Base-by-base conservation (phyloP, 345 rosid species). In the Dipteronia sinensis region DNA sequence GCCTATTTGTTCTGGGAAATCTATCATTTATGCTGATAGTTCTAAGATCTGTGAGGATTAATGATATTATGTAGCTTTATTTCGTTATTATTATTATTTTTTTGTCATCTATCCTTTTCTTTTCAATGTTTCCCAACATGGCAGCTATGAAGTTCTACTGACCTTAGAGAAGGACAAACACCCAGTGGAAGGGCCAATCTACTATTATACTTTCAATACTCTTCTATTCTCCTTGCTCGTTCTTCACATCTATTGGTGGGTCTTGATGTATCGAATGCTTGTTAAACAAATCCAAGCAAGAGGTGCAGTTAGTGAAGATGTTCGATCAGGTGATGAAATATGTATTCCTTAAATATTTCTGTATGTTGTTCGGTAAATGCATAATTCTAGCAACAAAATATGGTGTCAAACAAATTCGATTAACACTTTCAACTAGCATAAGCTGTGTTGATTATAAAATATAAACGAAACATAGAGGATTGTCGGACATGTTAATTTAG, bases 221-320 rank as follows among this genome's bases (percentile, higher is more conserved):
- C 98, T 96, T 78, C 76, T 96, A 34, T 79, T 83, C 65, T 88
- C 91, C 83, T 82, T 96, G 79, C 91, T 91, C 69, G 89, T 94
- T 83, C 90, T 96, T 76, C 93, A 96, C 75, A 82, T 94, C 27
- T 94, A 92, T 85, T 96, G 98, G 99, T 96, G 99, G 99, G 90
- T 83, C 10, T 85, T 94, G 93, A 94, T 94, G 13, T 85, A 74
- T 74, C 87, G 94, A 86, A 94, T 94, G 98, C 88, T 91, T 72
- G 86, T 90, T 46, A 83, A 85, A 83, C 99, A 93, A 91, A 88
- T 96, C 80, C 91, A 88, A 76, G 90, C 91, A 9, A 83, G 92
- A 73, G 95, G 99, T 67, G 81, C 82, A 78, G 87, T 92, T 78
- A 87, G 94, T 38, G 97, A 92, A 56, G 99, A 96, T 87, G 93